Evolutionary conservation across 2,329 filamentous ascomycete species (phyloP), one percentile per base, ranked within the genome.

Genomic region (Moelleriella libera): DNA sequence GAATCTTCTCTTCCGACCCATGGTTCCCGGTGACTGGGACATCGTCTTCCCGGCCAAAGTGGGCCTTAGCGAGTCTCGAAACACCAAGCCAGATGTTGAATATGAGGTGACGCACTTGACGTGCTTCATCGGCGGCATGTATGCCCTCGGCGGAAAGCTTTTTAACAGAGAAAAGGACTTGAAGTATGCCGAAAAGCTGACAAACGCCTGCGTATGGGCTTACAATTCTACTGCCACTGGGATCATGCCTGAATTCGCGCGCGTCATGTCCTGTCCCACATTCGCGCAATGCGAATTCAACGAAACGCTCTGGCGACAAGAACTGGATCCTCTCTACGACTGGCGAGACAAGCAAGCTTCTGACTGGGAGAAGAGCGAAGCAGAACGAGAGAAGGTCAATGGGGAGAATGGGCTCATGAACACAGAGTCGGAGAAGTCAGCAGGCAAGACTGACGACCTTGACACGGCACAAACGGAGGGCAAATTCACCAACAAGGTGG

Each of bases 1-100:
- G 53, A 75, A 85, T 61, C 71, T 94, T 8, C 76, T 94, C 49
- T 94, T 79, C 64, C 76, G 83, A 5, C 88, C 88, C 1, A 83
- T 92, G 78, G 75, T 80, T 21, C 75, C 79, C 6, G 74, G 76
- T 31, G 68, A 76, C 47, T 76, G 76, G 46, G 78, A 90, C 50
- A 76, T 92, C n/a, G 71, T 92, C 3, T 79, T 92, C 51, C 78
- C 85, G 0, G 83, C 83, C 29, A 80, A 79, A 54, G 62, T 77
- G n/a, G 67, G 60, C 44, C 71, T 74, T 8, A 60, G 14, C 21
- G 70, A 71, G 11, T 63, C 69, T 3, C 67, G 59, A 2, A 62
- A 65, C 43, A 53, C 57, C 7, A 63, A 70, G 8, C 58, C 68
- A 10, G 51, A 47, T 21, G 71, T 69, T 11, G 63, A 80, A 44